phyloP scores from a whole-genome alignment of 176 grass and related monocot genomes.

The Carex parvula region DNA sequence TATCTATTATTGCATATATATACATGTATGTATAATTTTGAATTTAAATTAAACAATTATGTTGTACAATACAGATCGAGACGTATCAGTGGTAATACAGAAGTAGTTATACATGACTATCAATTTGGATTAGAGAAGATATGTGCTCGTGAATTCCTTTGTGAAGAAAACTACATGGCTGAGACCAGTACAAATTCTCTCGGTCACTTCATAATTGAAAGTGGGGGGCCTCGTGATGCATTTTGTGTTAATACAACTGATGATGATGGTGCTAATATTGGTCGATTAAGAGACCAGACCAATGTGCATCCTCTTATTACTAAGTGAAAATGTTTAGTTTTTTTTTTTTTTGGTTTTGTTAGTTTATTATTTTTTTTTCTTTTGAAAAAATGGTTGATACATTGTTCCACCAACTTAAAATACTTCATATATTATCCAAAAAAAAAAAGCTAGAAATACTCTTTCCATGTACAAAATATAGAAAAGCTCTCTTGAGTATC shows the following conservation, averaged over 20 bases:
- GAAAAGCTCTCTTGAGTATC: background rate
- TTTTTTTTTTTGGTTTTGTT: background rate
- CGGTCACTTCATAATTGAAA: slow-evolving; percentile 57
- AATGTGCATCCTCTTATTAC: slow-evolving; percentile 26
- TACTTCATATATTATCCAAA: slow-evolving; percentile 4
- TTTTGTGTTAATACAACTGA: slow-evolving; percentile 48
- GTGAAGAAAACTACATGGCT: slow-evolving; percentile 45
- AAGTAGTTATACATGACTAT: slow-evolving; percentile 86
- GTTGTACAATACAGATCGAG: slow-evolving; percentile 19
- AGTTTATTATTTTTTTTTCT: background rate
- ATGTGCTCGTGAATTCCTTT: slow-evolving; percentile 67
- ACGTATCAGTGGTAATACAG: slow-evolving; percentile 36
- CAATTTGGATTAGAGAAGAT: slow-evolving; percentile 57
- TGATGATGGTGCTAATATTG: background rate
- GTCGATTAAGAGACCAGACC: background rate
- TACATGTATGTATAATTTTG: background rate
- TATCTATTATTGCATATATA: background rate
- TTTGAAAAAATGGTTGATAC: background rate
- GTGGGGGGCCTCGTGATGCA: slow-evolving; percentile 28
- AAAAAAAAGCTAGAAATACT: slow-evolving; percentile 4
- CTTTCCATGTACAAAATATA: slow-evolving; percentile 11
- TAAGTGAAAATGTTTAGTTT: background rate
- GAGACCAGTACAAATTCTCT: slow-evolving; percentile 40
- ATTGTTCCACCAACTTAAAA: slow-evolving; percentile 14
- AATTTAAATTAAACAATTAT: background rate